These are phyloP conservation scores for Amesomyces nigricolor DNA, from an alignment of 2,329 filamentous ascomycete species.

Conservation along the genomic window DNA sequence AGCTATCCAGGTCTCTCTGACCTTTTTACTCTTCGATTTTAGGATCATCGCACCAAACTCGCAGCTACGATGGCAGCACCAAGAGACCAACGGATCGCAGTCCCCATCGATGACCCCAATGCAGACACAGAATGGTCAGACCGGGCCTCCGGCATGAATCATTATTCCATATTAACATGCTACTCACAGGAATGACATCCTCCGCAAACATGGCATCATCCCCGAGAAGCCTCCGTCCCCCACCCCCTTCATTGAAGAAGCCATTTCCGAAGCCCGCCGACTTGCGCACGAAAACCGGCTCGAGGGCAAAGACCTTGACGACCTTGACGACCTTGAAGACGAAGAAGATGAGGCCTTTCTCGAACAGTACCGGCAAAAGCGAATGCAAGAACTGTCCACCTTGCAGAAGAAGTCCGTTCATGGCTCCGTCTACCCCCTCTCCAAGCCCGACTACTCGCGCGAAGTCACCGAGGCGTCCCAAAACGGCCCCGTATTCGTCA, in stretches of 20 bases:
- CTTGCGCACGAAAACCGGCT: constrained; percentile 87
- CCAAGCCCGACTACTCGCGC: constrained; percentile 86
- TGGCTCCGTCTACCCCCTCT: constrained; percentile 86
- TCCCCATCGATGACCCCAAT: constrained; percentile 91
- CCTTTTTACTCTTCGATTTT: not conserved
- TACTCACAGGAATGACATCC: constrained; percentile 81
- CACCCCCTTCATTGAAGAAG: constrained; percentile 93
- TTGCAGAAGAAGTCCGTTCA: constrained; percentile 73
- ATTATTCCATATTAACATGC: constrained; percentile 6
- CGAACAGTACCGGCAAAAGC: constrained; percentile 79
- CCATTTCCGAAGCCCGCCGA: constrained; percentile 73
- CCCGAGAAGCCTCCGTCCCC: constrained; percentile 97
- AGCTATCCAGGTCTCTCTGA: too few species aligned
- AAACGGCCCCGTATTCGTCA: constrained; percentile 64
- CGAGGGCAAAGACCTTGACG: constrained; percentile 90
- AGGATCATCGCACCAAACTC: not conserved
- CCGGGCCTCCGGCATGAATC: not conserved
- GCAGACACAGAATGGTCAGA: constrained; percentile 93
- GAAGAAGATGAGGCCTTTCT: constrained; percentile 92
- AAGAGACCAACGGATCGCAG: constrained; percentile 59
- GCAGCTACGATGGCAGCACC: constrained; percentile 51
- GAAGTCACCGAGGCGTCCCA: constrained; percentile 89
- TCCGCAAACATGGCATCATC: constrained; percentile 92
- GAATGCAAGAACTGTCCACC: constrained; percentile 72
- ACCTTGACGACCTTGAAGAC: constrained; percentile 89